These are phyloP conservation scores for Coemansia sp. DNA, from an alignment of 192 early-diverging fungal genomes.

Conservation along the genomic window DNA sequence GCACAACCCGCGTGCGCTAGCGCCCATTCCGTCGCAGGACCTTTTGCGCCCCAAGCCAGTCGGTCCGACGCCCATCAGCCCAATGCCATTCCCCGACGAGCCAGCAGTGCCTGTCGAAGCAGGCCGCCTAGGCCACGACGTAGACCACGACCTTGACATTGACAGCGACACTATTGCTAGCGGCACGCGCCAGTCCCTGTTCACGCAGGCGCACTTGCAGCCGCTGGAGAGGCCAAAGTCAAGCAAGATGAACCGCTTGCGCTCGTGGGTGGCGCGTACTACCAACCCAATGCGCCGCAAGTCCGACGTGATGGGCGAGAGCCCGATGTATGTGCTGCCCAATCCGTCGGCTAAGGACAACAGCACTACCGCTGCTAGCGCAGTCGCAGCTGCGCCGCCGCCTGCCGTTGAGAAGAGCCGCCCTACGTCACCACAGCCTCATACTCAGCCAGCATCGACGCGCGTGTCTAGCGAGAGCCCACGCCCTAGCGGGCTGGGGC, in stretches of 20 bases:
- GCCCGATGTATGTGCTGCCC: not conserved
- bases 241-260: slow-evolving; percentile 52
- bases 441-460: slow-evolving; percentile 7
- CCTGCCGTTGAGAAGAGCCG: slow-evolving; percentile 2
- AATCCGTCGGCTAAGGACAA: slow-evolving; percentile 7
- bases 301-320: slow-evolving; percentile 39
- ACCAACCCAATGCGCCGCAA: slow-evolving; percentile 56
- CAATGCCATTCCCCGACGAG: slow-evolving; percentile 55
- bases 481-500: not conserved
- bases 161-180: slow-evolving; percentile 15
- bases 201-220: slow-evolving; percentile 15
- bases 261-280: slow-evolving; percentile 54
- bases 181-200: not conserved
- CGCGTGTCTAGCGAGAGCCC: slow-evolving; percentile 7
- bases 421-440: slow-evolving; percentile 25
- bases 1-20: slow-evolving; percentile 36
- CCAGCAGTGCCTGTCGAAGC: slow-evolving; percentile 8
- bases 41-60: slow-evolving; percentile 15
- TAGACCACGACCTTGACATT: slow-evolving; percentile 18
- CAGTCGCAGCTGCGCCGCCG: not conserved
- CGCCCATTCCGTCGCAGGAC: slow-evolving; percentile 56
- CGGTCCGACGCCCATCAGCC: slow-evolving; percentile 34
- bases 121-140: slow-evolving; percentile 20
- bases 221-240: slow-evolving; percentile 43
- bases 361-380: not conserved